A percentile compares a stretch with the other conserved stretches of the same genome.
Evolutionary conservation across 257 asterid species (phyloP).

Genomic region (Solanum tarapatanum): DNA sequence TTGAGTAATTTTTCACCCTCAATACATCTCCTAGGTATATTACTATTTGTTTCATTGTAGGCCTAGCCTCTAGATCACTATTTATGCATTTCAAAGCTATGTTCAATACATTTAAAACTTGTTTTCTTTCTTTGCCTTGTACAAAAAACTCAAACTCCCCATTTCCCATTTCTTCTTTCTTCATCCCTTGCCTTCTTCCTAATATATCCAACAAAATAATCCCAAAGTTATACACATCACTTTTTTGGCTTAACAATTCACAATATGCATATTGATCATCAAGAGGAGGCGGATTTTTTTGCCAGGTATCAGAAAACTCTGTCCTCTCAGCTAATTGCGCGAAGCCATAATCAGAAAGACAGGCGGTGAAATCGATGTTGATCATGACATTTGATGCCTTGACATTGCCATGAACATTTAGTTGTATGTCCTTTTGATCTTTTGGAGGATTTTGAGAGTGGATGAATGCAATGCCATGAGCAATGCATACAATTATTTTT

Average conservation of each 20-base stretch:
- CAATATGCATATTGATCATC: not conserved
- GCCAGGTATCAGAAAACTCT: conserved; percentile 18
- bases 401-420: conserved; percentile 48
- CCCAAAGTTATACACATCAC: conserved; percentile 44
- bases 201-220: conserved; percentile 34
- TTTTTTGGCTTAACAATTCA: conserved; percentile 13
- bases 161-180: not conserved
- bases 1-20: not conserved
- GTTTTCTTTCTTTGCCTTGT: conserved; percentile 11
- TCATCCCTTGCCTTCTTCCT: conserved; percentile 11
- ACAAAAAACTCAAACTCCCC: conserved; percentile 13
- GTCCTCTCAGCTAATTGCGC: conserved; percentile 28
- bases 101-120: conserved; percentile 13
- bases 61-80: conserved; percentile 22
- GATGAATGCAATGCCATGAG: conserved; percentile 34
- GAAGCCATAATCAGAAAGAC: conserved; percentile 37
- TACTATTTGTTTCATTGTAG: conserved; percentile 19
- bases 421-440: conserved; percentile 13
- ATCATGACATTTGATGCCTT: conserved; percentile 45
- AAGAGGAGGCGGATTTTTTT: not conserved
- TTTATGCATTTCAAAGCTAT: conserved; percentile 26
- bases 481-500: conserved; percentile 21
- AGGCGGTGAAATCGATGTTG: conserved; percentile 37
- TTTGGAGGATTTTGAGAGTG: conserved; percentile 30
- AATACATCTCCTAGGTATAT: not conserved